These are phyloP conservation scores for Allium cepa DNA, from an alignment of 106 monocot genomes.

Conservation along the genomic window DNA sequence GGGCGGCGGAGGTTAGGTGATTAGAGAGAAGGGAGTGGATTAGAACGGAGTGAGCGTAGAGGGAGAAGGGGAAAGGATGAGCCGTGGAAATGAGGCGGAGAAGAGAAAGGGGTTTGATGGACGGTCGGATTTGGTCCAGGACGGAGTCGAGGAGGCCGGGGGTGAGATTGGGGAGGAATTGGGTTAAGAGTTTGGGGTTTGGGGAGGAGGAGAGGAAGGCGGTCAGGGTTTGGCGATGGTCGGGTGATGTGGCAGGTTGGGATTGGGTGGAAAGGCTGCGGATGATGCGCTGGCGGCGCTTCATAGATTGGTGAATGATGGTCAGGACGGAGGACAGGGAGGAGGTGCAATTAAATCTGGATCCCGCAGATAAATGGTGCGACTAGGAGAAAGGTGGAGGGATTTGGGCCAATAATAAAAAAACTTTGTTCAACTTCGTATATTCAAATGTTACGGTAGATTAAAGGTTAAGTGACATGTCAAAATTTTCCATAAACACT, in stretches of 20 bases:
- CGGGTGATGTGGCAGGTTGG: constrained; percentile 1
- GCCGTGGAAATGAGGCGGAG: constrained; percentile 37
- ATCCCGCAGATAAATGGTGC: too few relatives aligned
- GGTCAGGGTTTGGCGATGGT: constrained; percentile 5
- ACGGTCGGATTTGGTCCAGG: constrained; percentile 21
- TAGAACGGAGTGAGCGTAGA: constrained; percentile 40
- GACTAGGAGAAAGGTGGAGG: too few relatives aligned
- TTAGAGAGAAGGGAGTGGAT: constrained; percentile 37
- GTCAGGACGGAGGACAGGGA: background rate
- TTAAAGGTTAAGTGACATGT: too few relatives aligned
- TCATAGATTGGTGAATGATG: background rate
- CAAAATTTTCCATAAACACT: too few relatives aligned
- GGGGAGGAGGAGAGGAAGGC: constrained; percentile 16
- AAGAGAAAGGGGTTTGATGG: constrained; percentile 23
- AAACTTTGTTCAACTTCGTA: too few relatives aligned
- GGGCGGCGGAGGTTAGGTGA: constrained; percentile 20
- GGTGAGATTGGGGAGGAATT: constrained; percentile 20
- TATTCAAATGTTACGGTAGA: too few relatives aligned
- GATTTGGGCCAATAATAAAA: too few relatives aligned
- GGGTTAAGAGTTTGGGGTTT: constrained; percentile 12
- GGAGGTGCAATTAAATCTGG: too few relatives aligned
- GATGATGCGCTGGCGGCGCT: constrained; percentile 7
- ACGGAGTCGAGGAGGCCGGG: constrained; percentile 23
- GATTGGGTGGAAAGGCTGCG: background rate
- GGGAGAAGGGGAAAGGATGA: constrained; percentile 29